Conservation (phyloP, 2,329 filamentous ascomycete species). For the Torrubiella hemipterigena region DNA sequence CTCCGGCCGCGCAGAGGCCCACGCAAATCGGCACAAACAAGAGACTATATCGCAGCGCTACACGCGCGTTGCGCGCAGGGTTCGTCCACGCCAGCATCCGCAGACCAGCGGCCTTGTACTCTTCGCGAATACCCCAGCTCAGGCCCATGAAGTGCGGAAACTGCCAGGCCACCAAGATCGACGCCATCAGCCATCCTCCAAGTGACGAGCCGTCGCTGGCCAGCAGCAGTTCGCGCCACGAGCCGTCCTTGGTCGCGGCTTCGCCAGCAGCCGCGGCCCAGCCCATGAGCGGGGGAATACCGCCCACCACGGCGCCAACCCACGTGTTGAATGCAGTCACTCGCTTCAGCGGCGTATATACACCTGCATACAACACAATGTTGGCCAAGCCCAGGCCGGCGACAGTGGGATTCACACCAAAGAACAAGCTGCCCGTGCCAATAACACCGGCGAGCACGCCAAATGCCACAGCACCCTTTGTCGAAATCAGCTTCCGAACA, state of each 20-base stretch:
- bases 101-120: conserved; percentile 64
- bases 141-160: conserved; percentile 97
- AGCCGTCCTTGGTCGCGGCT: conserved; percentile 62
- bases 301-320: conserved; percentile 85
- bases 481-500: conserved; percentile 67
- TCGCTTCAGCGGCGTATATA: conserved; percentile 89
- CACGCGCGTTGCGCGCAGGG: conserved; percentile 70
- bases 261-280: conserved; percentile 94
- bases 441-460: conserved; percentile 58
- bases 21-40: conserved; percentile 79
- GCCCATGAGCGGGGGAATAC: conserved; percentile 92
- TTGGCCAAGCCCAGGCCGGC: conserved; percentile 76
- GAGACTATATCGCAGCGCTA: conserved; percentile 77
- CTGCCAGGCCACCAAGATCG: conserved; percentile 85
- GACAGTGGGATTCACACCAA: conserved; percentile 89
- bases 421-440: conserved; percentile 65
- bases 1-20: conserved; percentile 62
- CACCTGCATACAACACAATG: conserved; percentile 77
- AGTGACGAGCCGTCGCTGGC: conserved; percentile 46
- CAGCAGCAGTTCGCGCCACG: conserved; percentile 68
- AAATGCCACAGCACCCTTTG: conserved; percentile 62
- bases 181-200: conserved; percentile 83
- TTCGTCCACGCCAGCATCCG: conserved; percentile 79
- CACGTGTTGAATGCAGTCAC: conserved; percentile 84
- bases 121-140: conserved; percentile 76